These are phyloP conservation scores for Backusella tuberculispora DNA, from an alignment of 192 early-diverging fungal genomes.

Conservation along the genomic window DNA sequence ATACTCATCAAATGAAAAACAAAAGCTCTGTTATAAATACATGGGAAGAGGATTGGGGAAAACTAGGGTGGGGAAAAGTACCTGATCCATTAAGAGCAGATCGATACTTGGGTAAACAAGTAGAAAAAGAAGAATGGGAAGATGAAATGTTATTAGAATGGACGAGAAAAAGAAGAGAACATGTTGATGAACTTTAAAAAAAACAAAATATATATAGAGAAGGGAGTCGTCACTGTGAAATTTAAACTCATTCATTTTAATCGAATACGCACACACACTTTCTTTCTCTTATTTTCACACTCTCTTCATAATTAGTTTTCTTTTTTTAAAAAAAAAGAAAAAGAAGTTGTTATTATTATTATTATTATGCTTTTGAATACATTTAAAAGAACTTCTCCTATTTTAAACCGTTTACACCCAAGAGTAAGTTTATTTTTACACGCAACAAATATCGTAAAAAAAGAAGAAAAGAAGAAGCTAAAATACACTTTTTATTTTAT, in stretches of 20 bases:
- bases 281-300: neutral
- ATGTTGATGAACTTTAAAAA: neutral
- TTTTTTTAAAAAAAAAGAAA: neutral
- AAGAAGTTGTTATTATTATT: neutral
- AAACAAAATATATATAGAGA: neutral
- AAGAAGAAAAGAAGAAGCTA: neutral
- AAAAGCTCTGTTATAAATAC: slow-evolving; percentile 43
- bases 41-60: slow-evolving; percentile 35
- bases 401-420: neutral
- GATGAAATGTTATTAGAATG: slow-evolving; percentile 41
- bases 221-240: neutral
- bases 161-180: slow-evolving; percentile 21
- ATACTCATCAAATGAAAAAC: neutral
- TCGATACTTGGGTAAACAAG: slow-evolving; percentile 25
- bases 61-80: slow-evolving; percentile 25
- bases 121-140: slow-evolving; percentile 44
- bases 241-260: neutral
- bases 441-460: neutral
- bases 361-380: slow-evolving; percentile 10
- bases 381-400: neutral
- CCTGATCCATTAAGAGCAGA: slow-evolving; percentile 35
- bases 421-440: neutral
- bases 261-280: neutral
- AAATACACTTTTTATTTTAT: neutral
- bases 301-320: neutral